Evolutionary conservation across 768 basidiomycete genomes (phyloP), one percentile per base, ranked within the genome.

Genomic region (Hydnum rufescens): DNA sequence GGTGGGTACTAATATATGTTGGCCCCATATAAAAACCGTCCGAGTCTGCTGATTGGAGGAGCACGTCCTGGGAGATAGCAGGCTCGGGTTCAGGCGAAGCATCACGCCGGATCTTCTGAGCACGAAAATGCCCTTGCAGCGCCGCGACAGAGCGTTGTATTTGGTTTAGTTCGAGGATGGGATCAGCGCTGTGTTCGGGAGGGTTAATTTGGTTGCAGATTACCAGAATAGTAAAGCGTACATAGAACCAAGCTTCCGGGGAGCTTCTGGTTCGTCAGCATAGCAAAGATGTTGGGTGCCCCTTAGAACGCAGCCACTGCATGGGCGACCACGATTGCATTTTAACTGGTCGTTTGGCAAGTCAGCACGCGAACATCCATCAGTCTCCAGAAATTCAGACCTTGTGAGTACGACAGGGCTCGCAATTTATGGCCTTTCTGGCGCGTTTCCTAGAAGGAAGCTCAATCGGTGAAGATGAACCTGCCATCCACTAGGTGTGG

Each of bases 261-360:
- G 13, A 47, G 44, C 8, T 8, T 47, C 44, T 8, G 16, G 6
- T 39, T 54, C 74, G 67, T 80, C 77, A 60, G 83, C 80, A 68
- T 86, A 86, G 67, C 84, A 88, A 59, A 73, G 73, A 32, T 80
- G 75, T 60, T 81, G 76, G 32, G 85, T 87, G 53, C 85, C 85
- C 67, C 85, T 71, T 58, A 87, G 69, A 44, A 87, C 83, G 64
- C 85, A 88, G 19, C 82, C 84, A 2, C 84, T 86, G 60, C 85
- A 88, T n/a, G 85, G 85, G 6, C 83, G 78, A 60, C 80, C 85
- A 65, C 85, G 78, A 65, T 88, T 85, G 68, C 85, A 88, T 67
- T 88, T 86, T 59, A 87, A 75, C 67, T 87, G 85, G 70, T 79
- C 82, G 59, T 50, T 47, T 16, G 8, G 8, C 19, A 39, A 8